Conservation (phyloP, 2,329 filamentous ascomycete species). For the Alternaria triticina region DNA sequence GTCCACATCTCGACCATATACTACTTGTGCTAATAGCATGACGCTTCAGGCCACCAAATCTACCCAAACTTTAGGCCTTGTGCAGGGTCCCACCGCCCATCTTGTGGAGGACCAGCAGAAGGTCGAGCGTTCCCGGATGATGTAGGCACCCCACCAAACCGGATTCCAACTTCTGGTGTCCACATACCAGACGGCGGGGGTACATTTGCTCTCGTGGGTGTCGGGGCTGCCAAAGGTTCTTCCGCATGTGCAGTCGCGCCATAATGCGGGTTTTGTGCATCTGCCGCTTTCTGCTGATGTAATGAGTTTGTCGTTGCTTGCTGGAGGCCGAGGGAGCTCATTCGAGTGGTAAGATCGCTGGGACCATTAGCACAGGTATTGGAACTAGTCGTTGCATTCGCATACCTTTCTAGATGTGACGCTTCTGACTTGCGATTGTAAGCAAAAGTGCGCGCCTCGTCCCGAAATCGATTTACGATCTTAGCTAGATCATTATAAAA, state of each 20-base stretch:
- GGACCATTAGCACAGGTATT: slow-evolving; percentile 11
- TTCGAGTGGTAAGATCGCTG: slow-evolving; percentile 65
- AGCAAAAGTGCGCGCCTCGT: slow-evolving; percentile 79
- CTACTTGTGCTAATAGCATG: not conserved
- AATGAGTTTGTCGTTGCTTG: slow-evolving; percentile 50
- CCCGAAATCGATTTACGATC: slow-evolving; percentile 84
- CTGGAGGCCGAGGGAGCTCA: slow-evolving; percentile 63
- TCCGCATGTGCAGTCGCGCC: slow-evolving; percentile 54
- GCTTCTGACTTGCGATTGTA: slow-evolving; percentile 83
- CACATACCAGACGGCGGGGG: slow-evolving; percentile 65
- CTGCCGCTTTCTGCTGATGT: slow-evolving; percentile 54
- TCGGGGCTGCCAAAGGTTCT: slow-evolving; percentile 61
- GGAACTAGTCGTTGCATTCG: slow-evolving; percentile 3
- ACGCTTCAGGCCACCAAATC: not conserved
- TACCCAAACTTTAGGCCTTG: slow-evolving; percentile 50
- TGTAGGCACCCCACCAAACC: slow-evolving; percentile 64
- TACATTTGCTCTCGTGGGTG: slow-evolving; percentile 48
- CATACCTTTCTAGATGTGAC: slow-evolving; percentile 75
- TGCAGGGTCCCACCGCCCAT: slow-evolving; percentile 49
- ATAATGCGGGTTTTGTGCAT: slow-evolving; percentile 67
- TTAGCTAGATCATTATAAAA: slow-evolving; percentile 97
- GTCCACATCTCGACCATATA: not conserved
- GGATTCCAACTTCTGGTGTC: slow-evolving; percentile 82
- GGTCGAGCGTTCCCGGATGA: slow-evolving; percentile 39
- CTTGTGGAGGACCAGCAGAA: slow-evolving; percentile 42